These are phyloP conservation scores for Pyrenochaeta sp. DNA, from an alignment of 2,329 filamentous ascomycete genomes.

Conservation along the genomic window DNA sequence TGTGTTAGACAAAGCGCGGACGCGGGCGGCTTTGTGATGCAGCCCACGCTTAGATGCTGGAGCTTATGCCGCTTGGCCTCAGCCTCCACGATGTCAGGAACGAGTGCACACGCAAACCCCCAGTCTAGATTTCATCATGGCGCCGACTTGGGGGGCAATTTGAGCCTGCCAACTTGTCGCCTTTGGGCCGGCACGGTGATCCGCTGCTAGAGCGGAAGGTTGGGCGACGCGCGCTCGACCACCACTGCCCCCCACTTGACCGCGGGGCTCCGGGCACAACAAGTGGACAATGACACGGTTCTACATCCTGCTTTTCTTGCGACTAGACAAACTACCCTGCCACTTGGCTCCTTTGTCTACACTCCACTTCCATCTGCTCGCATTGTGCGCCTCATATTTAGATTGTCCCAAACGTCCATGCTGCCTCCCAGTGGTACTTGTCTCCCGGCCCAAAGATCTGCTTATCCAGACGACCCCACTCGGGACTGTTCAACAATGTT, in stretches of 20 bases:
- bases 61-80: conserved; percentile 29
- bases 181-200: background rate
- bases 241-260: conserved; percentile 13
- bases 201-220: conserved; percentile 5
- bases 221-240: conserved; percentile 8
- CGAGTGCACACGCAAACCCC: conserved; percentile 1
- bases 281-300: background rate
- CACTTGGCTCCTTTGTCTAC: background rate
- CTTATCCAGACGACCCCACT: conserved; percentile 43
- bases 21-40: conserved; percentile 19
- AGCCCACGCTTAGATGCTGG: conserved; percentile 22
- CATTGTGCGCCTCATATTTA: conserved; percentile 6
- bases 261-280: conserved; percentile 22
- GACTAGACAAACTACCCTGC: background rate
- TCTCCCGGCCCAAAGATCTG: conserved; percentile 43
- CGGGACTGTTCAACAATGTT: conserved; percentile 36
- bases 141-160: conserved; percentile 1
- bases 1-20: conserved; percentile 6
- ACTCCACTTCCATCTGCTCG: background rate
- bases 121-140: conserved; percentile 2
- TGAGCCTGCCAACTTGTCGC: background rate
- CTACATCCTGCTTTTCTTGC: conserved; percentile 7
- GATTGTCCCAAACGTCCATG: conserved; percentile 43
- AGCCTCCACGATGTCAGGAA: conserved; percentile 20
- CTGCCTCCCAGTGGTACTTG: conserved; percentile 45